phyloP scores from a whole-genome alignment of 352 stramenopile genomes.

The Bremia lactucae region DNA sequence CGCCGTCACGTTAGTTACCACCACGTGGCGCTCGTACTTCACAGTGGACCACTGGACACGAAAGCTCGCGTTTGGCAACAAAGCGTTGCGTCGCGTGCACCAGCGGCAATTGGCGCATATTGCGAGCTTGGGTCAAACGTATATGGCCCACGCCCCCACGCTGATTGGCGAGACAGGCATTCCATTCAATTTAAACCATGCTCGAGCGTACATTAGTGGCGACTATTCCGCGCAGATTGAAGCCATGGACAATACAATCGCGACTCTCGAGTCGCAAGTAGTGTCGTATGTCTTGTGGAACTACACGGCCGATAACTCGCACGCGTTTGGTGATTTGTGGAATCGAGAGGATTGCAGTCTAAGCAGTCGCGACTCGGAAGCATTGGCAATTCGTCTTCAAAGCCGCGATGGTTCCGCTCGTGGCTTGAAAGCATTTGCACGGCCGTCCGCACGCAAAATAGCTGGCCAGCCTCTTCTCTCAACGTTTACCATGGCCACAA shows the following conservation, averaged over 20 bases:
- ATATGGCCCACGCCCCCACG: constrained; percentile 33
- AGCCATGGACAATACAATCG: constrained; percentile 54
- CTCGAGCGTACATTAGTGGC: constrained; percentile 24
- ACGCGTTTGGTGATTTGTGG: constrained; percentile 65
- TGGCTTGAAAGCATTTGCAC: constrained; percentile 43
- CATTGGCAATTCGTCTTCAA: constrained; percentile 12
- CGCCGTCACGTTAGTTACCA: constrained; percentile 68
- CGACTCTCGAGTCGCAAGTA: constrained; percentile 44
- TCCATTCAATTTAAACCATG: constrained; percentile 44
- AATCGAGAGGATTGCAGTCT: constrained; percentile 81
- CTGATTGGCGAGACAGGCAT: constrained; percentile 53
- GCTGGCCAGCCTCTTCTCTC: constrained; percentile 47
- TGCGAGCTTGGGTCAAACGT: constrained; percentile 26
- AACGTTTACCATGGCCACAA: constrained; percentile 27
- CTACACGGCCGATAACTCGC: constrained; percentile 68
- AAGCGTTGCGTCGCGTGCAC: constrained; percentile 39
- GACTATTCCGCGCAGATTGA: constrained; percentile 37
- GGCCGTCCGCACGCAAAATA: constrained; percentile 49
- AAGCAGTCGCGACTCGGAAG: constrained; percentile 36
- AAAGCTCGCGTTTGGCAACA: constrained; percentile 45
- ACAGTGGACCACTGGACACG: constrained; percentile 47
- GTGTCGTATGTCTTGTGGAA: constrained; percentile 82
- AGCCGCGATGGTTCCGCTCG: constrained; percentile 28
- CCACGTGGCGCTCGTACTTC: constrained; percentile 55
- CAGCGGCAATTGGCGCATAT: constrained; percentile 46